phyloP scores from a whole-genome alignment of 1,284 basidiomycete species.

The Rhodotorula sp. region DNA sequence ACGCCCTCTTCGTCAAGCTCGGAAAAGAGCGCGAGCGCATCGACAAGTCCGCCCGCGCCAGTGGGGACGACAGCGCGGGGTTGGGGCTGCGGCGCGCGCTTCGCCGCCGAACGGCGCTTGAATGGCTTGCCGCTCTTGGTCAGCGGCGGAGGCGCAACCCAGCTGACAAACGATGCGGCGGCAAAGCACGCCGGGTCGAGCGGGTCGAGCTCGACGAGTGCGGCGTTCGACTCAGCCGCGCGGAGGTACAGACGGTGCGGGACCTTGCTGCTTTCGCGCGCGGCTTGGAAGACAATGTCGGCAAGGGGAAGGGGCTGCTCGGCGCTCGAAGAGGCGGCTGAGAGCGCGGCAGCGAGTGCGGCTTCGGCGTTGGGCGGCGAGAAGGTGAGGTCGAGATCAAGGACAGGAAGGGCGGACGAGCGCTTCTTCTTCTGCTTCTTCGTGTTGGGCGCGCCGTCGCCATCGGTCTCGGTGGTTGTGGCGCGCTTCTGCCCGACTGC shows the following conservation, averaged over 20 bases:
- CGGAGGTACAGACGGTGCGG: slow-evolving; percentile 21
- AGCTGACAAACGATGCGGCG: slow-evolving; percentile 4
- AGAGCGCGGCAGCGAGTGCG: background rate
- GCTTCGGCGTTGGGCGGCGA: background rate
- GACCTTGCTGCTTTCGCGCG: slow-evolving; percentile 3
- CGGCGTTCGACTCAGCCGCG: background rate
- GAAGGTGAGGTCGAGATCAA: slow-evolving; percentile 12
- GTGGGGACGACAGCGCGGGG: background rate
- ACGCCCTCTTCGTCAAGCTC: slow-evolving; percentile 4
- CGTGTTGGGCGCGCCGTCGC: background rate
- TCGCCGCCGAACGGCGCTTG: background rate
- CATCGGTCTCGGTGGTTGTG: background rate
- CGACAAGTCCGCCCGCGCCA: slow-evolving; percentile 33
- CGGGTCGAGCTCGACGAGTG: slow-evolving; percentile 28
- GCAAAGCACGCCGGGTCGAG: slow-evolving; percentile 15
- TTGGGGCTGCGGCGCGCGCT: background rate
- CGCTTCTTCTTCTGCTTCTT: background rate
- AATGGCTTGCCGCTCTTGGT: slow-evolving; percentile 22
- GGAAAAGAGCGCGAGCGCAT: slow-evolving; percentile 20
- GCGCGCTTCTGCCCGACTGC: slow-evolving; percentile 1
- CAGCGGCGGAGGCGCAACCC: slow-evolving; percentile 11
- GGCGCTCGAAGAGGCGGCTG: too few species aligned
- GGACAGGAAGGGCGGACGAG: background rate
- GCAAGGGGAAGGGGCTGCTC: background rate
- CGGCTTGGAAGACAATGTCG: slow-evolving; percentile 1